Base-by-base conservation (phyloP, 306 rosid genomes). In the Quercus bicolor region DNA sequence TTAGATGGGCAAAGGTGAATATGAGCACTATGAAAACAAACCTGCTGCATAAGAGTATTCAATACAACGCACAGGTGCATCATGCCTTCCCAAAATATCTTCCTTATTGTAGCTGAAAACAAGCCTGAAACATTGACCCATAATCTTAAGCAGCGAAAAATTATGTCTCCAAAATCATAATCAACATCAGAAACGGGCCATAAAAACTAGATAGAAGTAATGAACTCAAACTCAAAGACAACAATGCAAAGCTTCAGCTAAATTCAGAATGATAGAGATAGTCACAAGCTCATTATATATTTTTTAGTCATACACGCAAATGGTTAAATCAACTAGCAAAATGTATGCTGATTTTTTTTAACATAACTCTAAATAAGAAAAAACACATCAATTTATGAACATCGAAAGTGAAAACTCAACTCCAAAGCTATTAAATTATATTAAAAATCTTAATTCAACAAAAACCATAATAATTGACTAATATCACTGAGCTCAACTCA, bases 1-100 rank as follows among this genome's bases (percentile, higher is more conserved):
- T 24, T 24, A 29, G 16, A 29, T 10, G 18, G 11, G 26, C 15
- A 23, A 75, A 72, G 5, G 13, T 45, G 20, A 43, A 33, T 24
- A 26, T 2, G 21, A 62, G 12, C 8, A 69, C 40, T 3, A 56
- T 18, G 48, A 31, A 14, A 75, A 73, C 56, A 64, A 34, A 91
- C 99, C 97, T 86, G 97, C 91, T 1, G 96, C 94, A 68, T 90
- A 95, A 12, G 98, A 93, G 88, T 93, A 95, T 90, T 95, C 97
- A 16, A 95, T 87, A 77, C 96, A 95, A 40, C 99, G 96, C 71
- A 95, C 98, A 21, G 98, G 96, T 5, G 92, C 94, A 59, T 93
- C 98, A 48, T 95, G 98, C 85, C 69, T 89, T 72, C 98, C 99
- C 34, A 95, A 74, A 61, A 95, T 78, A 72, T 95, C 99, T 80